Evolutionary conservation across 352 stramenopile genomes (phyloP), one percentile per base, ranked within the genome.

Genomic region (Blastocystis hominis): DNA sequence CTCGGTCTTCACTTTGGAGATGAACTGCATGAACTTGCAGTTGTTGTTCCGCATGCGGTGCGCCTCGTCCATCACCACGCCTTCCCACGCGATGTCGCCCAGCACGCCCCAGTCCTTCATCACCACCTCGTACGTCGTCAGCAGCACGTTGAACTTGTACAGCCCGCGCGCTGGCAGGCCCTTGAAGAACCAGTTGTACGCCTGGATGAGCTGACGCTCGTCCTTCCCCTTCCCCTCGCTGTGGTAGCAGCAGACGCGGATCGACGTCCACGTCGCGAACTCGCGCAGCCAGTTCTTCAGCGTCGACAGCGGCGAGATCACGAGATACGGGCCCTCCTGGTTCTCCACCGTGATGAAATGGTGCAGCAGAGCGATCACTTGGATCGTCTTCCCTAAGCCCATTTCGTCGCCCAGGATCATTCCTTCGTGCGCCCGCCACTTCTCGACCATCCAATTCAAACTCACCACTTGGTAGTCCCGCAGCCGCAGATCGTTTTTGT

Each of bases 361-460:
- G 89, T 98, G 97, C 59, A 98, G 89, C 9, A 88, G 66, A 15
- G 77, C 53, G 24, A 87, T 87, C 13, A 87, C 77, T 63, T 91
- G 89, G 56, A 98, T 94, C 0, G 96, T 99, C 90, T 98, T 98
- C 47, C 96, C 96, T n/a, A 98, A 92, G 86, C 92, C 91, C 91
- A 95, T 94, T 89, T 95, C 96, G 91, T 98, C 96, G 0, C 95
- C 96, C 62, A 98, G 90, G 88, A 98, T 98, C 55, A 96, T 90
- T 53, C 97, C 95, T 86, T 91, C 59, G 1, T 68, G 30, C 89
- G 98, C 98, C 88, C 98, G 93, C 70, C 97, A 97, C 38, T 99
- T 92, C 54, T 96, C 95, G 54, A 99, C 97, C 95, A 99, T 98
- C 96, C 96, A 99, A 90, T 99, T 98, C 62, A 99, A 90, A 30